Base-by-base conservation (phyloP, 352 stramenopile species). In the Phytopythium sindhum region DNA sequence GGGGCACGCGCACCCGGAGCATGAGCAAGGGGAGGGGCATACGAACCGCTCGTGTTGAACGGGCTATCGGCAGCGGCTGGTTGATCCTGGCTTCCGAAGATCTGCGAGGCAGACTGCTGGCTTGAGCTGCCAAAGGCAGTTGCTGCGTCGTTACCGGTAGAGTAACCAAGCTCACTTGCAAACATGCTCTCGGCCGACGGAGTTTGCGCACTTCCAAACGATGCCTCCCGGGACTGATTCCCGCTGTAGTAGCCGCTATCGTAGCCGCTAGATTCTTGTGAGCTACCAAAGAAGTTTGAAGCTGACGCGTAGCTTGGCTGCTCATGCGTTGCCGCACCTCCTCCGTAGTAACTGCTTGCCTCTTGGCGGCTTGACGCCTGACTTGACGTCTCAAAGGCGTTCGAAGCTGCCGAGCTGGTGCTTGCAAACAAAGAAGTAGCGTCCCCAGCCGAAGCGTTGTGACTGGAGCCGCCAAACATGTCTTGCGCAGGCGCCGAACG, bases 271-370 rank as follows among this genome's bases (percentile, higher is more conserved):
- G 37, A 14, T 29, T 15, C 56, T 52, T 51, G 56, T 10, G 56
- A 61, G 6, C 56, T 9, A 17, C 41, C 56, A n/a, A 61, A 61
- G 42, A 53, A 61, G 39, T 41, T 61, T 3, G 56, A 61, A 6
- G 56, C 26, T 41, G 56, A 53, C 42, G 24, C 26, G n/a, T 53
- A 54, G 41, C 26, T 53, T 11, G 37, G 14, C 7, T 51, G 37
- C 10, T 51, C 56, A 3, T 53, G 56, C 9, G 28, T 28, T 31
- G 52, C 10, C 10, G 52, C 28, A 23, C 15, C 53, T 17, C 26
- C 41, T 35, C 39, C 55, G 35, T 52, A 48, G 53, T 31, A 59
- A 21, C 33, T 59, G 29, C 17, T 26, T 7, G 8, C 48, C 24
- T 55, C 48, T 29, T 55, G 48, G 24, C 24, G 48, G 31, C 26